Conservation (phyloP, 768 basidiomycete genomes). For the Pleurotus platypus region DNA sequence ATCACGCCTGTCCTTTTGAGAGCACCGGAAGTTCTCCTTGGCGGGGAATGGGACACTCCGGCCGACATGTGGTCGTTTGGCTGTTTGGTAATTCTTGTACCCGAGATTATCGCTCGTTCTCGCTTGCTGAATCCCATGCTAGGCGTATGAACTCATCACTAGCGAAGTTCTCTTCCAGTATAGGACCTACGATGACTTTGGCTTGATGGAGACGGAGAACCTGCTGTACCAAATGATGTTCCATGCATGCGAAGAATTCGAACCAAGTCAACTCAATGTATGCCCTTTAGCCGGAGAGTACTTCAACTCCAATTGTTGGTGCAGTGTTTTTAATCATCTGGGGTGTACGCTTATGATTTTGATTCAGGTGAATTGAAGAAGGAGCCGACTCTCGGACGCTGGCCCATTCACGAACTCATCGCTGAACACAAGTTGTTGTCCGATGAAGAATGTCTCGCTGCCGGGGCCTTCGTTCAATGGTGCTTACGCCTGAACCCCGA, state of each 20-base stretch:
- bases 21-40: too few relatives aligned
- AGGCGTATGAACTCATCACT: background rate
- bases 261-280: background rate
- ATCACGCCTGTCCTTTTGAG: too few relatives aligned
- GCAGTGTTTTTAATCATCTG: background rate
- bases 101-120: too few relatives aligned
- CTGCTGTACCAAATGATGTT: background rate
- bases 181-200: background rate
- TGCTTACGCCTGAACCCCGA: slow-evolving; percentile 21
- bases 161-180: background rate
- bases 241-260: background rate
- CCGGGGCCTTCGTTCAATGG: slow-evolving; percentile 14
- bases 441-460: slow-evolving; percentile 13
- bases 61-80: too few relatives aligned
- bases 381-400: slow-evolving; percentile 11
- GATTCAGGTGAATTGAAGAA: slow-evolving; percentile 15
- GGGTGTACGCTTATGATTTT: background rate
- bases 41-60: too few relatives aligned
- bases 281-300: background rate
- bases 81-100: too few relatives aligned
- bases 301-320: background rate
- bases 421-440: slow-evolving; percentile 10
- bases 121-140: background rate
- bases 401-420: slow-evolving; percentile 14
- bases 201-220: background rate